Conservation (phyloP, 441 rosid genomes). For the Melianthus villosus region DNA sequence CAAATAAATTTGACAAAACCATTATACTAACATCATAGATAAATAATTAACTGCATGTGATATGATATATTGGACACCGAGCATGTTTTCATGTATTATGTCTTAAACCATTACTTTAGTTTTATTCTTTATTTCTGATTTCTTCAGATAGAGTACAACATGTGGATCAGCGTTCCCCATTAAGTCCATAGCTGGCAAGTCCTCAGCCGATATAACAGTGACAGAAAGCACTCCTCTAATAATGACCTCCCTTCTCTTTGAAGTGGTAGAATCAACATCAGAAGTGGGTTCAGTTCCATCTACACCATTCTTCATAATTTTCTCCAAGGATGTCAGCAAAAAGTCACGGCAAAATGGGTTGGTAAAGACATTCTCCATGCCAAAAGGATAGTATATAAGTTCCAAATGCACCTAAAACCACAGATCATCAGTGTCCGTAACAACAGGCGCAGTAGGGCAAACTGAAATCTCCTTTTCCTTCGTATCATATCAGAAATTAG, state of each 20-base stretch:
- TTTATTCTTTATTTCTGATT: conserved; percentile 42
- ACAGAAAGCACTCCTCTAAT: conserved; percentile 84
- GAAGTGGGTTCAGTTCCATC: conserved; percentile 18
- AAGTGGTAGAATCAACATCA: conserved; percentile 9
- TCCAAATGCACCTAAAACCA: conserved; percentile 84
- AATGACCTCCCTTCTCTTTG: conserved; percentile 51
- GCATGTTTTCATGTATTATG: too few species aligned
- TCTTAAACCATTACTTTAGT: too few species aligned
- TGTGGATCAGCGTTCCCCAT: conserved; percentile 86
- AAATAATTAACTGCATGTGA: too few species aligned
- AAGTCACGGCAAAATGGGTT: conserved; percentile 39
- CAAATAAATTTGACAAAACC: too few species aligned
- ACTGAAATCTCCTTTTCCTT: too few species aligned
- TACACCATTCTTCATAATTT: conserved; percentile 29
- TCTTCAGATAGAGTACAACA: conserved; percentile 63
- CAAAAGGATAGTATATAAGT: conserved; percentile 60
- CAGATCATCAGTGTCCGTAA: too few species aligned
- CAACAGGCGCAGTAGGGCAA: too few species aligned
- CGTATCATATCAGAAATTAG: too few species aligned
- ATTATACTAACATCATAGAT: too few species aligned
- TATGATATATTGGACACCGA: too few species aligned
- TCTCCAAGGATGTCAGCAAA: conserved; percentile 58
- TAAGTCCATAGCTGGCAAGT: conserved; percentile 57
- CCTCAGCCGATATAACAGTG: conserved; percentile 62
- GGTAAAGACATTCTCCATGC: conserved; percentile 35